Evolutionary conservation across 2,329 filamentous ascomycete species (phyloP).

Genomic region (Cordyceps tenuipes): DNA sequence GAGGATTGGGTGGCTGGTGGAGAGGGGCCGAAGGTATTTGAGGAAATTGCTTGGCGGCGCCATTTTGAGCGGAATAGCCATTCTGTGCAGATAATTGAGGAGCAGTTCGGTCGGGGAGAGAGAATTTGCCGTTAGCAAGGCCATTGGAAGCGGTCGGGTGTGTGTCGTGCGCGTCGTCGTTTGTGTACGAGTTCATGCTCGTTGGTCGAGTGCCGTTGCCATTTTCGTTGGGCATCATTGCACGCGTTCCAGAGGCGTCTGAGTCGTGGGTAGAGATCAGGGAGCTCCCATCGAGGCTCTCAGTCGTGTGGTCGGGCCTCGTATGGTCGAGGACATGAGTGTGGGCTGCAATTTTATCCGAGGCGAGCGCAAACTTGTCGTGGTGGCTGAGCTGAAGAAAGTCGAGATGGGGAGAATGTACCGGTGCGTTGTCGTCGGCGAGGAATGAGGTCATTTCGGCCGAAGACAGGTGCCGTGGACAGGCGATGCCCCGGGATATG

Average conservation of each 20-base stretch:
- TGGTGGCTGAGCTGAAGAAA: constrained; percentile 36
- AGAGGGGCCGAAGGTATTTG: constrained; percentile 5
- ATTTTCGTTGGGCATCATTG: constrained; percentile 36
- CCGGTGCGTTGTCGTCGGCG: constrained; percentile 36
- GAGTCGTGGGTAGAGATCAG: constrained; percentile 46
- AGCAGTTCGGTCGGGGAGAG: not conserved
- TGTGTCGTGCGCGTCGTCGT: constrained; percentile 26
- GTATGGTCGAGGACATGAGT: constrained; percentile 30
- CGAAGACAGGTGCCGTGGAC: not conserved
- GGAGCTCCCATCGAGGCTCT: constrained; percentile 47
- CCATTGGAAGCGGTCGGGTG: not conserved
- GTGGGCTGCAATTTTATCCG: constrained; percentile 27
- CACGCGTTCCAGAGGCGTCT: constrained; percentile 38
- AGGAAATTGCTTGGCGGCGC: constrained; percentile 11
- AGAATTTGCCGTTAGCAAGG: constrained; percentile 11
- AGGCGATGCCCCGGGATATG: not conserved
- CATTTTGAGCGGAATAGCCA: constrained; percentile 18
- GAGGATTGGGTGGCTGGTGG: constrained; percentile 1
- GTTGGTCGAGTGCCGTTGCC: constrained; percentile 32
- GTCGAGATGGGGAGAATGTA: constrained; percentile 33
- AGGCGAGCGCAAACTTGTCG: constrained; percentile 28
- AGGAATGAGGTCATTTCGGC: constrained; percentile 47
- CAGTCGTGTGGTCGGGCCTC: constrained; percentile 38
- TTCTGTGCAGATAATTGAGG: not conserved
- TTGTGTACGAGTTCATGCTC: constrained; percentile 52